phyloP scores from a whole-genome alignment of 1,284 basidiomycete genomes.

The Abortiporus biennis region DNA sequence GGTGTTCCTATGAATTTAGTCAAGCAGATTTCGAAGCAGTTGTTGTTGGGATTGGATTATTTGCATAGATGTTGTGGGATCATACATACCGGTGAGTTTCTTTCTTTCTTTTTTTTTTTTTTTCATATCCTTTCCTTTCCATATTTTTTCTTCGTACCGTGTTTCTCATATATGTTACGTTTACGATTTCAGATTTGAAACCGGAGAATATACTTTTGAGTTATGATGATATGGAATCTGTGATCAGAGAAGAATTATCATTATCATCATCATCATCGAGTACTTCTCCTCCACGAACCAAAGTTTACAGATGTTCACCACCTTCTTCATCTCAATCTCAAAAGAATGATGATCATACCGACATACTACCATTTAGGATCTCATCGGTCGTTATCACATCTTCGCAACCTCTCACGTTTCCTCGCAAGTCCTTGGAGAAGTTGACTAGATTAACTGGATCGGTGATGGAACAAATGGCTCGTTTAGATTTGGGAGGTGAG shows the following conservation, averaged over 20 bases:
- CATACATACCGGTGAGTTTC: constrained; percentile 71
- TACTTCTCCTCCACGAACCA: no score
- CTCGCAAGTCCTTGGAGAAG: constrained; percentile 71
- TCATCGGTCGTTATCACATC: constrained; percentile 91
- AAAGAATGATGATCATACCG: no score
- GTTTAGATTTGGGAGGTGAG: no score
- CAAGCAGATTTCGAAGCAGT: constrained; percentile 96
- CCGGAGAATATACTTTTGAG: neutral
- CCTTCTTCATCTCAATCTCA: no score
- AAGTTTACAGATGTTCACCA: no score
- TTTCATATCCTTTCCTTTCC: neutral
- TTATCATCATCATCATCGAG: neutral
- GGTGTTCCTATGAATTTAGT: constrained; percentile 94
- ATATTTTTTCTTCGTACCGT: constrained; percentile 1
- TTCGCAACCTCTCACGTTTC: constrained; percentile 86
- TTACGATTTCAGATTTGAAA: neutral
- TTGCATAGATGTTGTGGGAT: constrained; percentile 96
- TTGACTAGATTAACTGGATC: no score
- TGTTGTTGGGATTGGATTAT: constrained; percentile 93
- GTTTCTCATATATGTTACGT: no score
- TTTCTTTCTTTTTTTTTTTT: constrained; percentile 10
- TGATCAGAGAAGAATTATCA: neutral
- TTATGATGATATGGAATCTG: neutral
- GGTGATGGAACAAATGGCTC: no score
- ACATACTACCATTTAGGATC: constrained; percentile 36